Percentiles rank a stretch among this genome's conserved stretches.
Conservation (phyloP, 2,329 filamentous ascomycete genomes). For the Lachnellula cervina region DNA sequence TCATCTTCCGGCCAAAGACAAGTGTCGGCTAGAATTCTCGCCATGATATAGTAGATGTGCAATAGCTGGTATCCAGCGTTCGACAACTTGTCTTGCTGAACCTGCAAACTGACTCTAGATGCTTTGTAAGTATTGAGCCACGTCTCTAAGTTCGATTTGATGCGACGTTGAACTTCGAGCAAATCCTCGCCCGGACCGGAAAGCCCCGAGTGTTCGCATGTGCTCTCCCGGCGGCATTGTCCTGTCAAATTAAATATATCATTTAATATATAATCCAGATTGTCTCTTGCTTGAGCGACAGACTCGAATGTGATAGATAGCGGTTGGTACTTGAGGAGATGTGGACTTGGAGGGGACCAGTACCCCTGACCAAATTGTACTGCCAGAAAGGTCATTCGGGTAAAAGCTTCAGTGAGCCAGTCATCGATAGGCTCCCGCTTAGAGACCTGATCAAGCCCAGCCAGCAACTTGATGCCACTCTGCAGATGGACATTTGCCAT, state of each 20-base stretch:
- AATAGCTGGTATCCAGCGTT: not conserved
- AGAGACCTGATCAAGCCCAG: not conserved
- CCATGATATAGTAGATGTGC: not conserved
- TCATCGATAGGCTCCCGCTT: not conserved
- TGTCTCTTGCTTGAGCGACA: not conserved
- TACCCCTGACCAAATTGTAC: not conserved
- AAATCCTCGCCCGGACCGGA: not conserved
- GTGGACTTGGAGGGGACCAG: no score
- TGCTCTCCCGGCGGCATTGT: not conserved
- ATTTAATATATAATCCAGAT: not conserved
- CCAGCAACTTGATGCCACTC: not conserved
- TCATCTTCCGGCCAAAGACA: not conserved
- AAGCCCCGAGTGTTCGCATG: no score
- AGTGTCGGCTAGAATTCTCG: not conserved
- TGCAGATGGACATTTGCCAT: not conserved
- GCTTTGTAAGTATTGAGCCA: not conserved
- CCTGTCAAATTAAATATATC: not conserved
- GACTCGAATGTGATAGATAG: not conserved
- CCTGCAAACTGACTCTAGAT: not conserved
- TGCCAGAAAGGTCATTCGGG: not conserved
- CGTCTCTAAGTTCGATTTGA: not conserved
- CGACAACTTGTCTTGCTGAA: no score
- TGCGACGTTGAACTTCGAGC: not conserved
- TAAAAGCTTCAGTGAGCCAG: not conserved
- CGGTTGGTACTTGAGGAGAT: no score